Evolutionary conservation across 768 basidiomycete species (phyloP), one percentile per base, ranked within the genome.

Genomic region (Boletus huronensis): DNA sequence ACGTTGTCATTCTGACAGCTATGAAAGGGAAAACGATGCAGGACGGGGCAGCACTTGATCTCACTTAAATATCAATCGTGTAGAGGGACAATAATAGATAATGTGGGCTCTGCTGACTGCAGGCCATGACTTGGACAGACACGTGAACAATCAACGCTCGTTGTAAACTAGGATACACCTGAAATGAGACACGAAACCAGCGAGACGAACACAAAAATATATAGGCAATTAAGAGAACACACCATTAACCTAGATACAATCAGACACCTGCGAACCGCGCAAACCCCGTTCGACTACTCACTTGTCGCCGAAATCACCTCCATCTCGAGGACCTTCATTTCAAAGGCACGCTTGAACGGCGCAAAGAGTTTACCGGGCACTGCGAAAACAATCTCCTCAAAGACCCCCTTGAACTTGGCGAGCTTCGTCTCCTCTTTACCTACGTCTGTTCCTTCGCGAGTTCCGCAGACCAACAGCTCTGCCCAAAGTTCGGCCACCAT

Each of bases 401-500:
- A 79, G 0, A 70, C 66, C 39, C 71, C 61, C 53, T 70, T 71
- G 64, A 78, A 78, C 52, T 69, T 64, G 40, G 75, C 72, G 5
- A 50, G 48, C 19, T n/a, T 44, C n/a, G 23, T 56, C 36, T 54
- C 58, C 13, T 58, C 66, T 52, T 58, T 58, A 8, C 47, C 46
- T 49, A 40, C 60, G 36, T 55, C 57, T 21, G 47, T 63, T 54
- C 60, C 64, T 45, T 70, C 65, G 17, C 48, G 40, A 5, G 62
- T 66, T 6, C 70, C 75, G 23, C 70, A 75, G 6, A 71, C 70
- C 17, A 80, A 63, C 14, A 80, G 58, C 63, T 77, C 76, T 14
- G 78, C 77, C 77, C 78, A 79, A 26, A 78, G 70, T 44, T 68
- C 64, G 17, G 75, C 77, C 26, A 80, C 68, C 62, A 68, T 70